Evolutionary conservation across 2,329 filamentous ascomycete genomes (phyloP), one percentile per base, ranked within the genome.

Genomic region (Aspergillus melleus): DNA sequence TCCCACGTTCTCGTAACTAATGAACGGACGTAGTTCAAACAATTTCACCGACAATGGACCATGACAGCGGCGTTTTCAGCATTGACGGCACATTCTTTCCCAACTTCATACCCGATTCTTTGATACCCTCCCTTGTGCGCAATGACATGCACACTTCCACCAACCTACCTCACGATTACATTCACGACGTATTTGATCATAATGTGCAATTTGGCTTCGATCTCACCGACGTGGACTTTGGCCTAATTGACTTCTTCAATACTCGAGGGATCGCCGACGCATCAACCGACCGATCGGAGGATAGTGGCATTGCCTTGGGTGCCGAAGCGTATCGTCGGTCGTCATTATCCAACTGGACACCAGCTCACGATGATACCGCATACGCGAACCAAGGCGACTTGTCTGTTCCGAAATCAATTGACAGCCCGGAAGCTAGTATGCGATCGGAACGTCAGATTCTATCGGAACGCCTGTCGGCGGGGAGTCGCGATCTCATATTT

Each of bases 401-500:
- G 6, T 70, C 70, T 0, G 61, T 73, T 2, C 68, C 70, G 0
- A 64, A 68, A 36, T 60, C 63, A 4, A 68, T 70, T 5, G 63
- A 69, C 32, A 70, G 68, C 49, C 67, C 67, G 1, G 64, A 67
- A 24, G 51, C 59, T 0, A 62, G 19, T 47, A 47, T 60, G 10
- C 57, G 57, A 2, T 55, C 62, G n/a, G 64, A 66, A 2, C 60
- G 59, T 8, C 63, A 68, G 44, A 63, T 66, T 8, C 59, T 71
- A 1, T 66, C 63, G 1, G 70, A 72, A 24, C 61, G 64, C 1
- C 53, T 73, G 3, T 66, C 68, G 2, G 55, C 66, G 2, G 66
- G 65, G 10, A 80, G 77, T 20, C 82, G 87, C 3, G 89, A 91
- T 70, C 82, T 81, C 51, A 81, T 90, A 1, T 76, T 91, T 57